phyloP scores from a whole-genome alignment of 805 yeast genomes.

The Monosporozyma servazzii region DNA sequence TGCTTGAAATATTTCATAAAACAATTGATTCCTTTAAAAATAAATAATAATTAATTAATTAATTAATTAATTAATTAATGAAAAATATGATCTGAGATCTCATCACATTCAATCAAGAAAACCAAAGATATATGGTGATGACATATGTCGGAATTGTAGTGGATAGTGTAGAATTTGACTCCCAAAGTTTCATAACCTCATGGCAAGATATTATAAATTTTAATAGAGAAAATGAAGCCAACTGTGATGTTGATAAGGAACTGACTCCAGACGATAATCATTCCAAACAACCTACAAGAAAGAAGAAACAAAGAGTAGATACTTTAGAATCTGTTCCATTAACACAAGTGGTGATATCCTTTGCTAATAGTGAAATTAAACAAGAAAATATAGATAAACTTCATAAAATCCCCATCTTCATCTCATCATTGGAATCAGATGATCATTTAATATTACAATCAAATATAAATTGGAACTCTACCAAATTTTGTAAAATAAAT shows the following conservation, averaged over 20 bases:
- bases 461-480: background rate
- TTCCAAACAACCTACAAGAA: background rate
- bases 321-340: background rate
- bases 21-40: too few species aligned
- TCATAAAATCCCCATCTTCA: background rate
- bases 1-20: too few species aligned
- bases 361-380: background rate
- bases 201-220: background rate
- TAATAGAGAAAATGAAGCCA: background rate
- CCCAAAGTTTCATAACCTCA: background rate
- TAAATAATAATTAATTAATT: too few species aligned
- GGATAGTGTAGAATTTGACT: background rate
- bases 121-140: background rate
- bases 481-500: background rate
- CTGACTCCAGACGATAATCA: background rate
- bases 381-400: background rate
- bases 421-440: background rate
- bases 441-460: background rate
- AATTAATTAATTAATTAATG: too few species aligned
- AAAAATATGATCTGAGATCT: too few species aligned
- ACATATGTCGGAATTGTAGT: background rate
- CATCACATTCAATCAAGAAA: background rate
- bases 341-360: background rate
- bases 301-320: background rate
- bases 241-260: background rate